Evolutionary conservation across 73 alveolate genomes (phyloP), one percentile per base, ranked within the genome.

Genomic region (Durusdinium trenchii): DNA sequence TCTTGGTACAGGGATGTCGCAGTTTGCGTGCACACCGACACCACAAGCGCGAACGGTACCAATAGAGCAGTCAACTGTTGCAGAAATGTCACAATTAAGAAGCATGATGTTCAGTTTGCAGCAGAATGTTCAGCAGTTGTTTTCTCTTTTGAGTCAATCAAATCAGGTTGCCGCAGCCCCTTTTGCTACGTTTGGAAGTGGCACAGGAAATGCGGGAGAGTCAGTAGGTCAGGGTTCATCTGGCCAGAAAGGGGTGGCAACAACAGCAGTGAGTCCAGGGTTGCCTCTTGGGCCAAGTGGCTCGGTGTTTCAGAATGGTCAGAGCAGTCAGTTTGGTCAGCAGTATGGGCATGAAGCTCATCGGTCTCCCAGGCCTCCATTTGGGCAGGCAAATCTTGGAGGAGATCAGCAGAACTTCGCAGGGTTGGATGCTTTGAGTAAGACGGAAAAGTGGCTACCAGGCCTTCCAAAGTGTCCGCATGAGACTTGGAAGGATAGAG

Each of bases 401-500:
- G 69, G 23, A 57, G 12, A 16, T 57, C 69, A 57, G 23, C 32
- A 57, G 69, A 57, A 57, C 12, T 12, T 16, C 23, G n/a, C 69
- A 12, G 86, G 86, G 1, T 42, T 76, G 30, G 86, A 76, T 20
- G 61, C 45, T 18, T 42, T 76, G 42, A 76, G 60, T 60, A 76
- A 76, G 61, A 76, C 86, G 20, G 86, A 76, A n/a, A 76, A 42
- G 86, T 42, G 60, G 86, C 38, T 76, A 36, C 86, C 86, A 45
- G 86, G 61, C 10, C 60, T 40, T 42, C 86, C 86, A 38, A 76
- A 12, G 3, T 40, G 61, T 4, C 16, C 4, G 5, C 54, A 40
- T 76, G 86, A 40, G n/a, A 3, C 4, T 2, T 76, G 86, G 86
- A 76, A 40, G 20, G 61, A 76, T 26, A 52, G 86, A 43, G 86